A percentile compares a stretch with the other conserved stretches of the same genome.
Conservation (phyloP, 257 asterid species). For the Solanum ossicruentum region DNA sequence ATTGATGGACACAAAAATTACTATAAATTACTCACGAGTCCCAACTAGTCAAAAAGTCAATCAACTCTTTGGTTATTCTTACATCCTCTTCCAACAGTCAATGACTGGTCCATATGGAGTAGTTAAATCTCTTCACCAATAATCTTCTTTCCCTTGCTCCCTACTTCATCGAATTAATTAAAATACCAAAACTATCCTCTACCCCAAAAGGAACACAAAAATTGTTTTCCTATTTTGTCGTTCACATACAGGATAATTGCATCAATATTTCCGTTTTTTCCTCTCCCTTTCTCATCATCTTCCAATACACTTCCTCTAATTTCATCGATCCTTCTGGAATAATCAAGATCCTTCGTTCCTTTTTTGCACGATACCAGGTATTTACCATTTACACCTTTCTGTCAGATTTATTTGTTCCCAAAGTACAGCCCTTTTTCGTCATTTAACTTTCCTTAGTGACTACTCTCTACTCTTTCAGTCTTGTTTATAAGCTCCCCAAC, state of each 20-base stretch:
- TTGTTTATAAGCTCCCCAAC: neutral
- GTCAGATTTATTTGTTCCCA: neutral
- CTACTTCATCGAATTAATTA: neutral
- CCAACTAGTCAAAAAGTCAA: neutral
- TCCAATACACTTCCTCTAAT: neutral
- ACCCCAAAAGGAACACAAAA: neutral
- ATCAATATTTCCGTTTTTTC: neutral
- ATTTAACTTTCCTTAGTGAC: neutral
- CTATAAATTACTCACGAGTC: neutral
- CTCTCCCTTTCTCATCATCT: neutral
- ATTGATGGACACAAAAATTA: too few relatives aligned
- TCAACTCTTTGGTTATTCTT: neutral
- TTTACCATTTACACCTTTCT: neutral
- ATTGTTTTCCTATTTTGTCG: neutral
- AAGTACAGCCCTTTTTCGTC: constrained; percentile 7
- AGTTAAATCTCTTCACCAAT: neutral
- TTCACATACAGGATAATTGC: neutral
- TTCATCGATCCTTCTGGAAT: constrained; percentile 9
- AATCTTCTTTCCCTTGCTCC: neutral
- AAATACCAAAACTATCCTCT: neutral
- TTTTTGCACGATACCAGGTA: neutral
- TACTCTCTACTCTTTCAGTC: neutral
- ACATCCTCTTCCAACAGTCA: neutral
- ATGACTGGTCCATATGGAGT: neutral
- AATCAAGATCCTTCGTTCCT: neutral